These are phyloP conservation scores for Zarea fungicola DNA, from an alignment of 2,329 filamentous ascomycete species.

Conservation along the genomic window DNA sequence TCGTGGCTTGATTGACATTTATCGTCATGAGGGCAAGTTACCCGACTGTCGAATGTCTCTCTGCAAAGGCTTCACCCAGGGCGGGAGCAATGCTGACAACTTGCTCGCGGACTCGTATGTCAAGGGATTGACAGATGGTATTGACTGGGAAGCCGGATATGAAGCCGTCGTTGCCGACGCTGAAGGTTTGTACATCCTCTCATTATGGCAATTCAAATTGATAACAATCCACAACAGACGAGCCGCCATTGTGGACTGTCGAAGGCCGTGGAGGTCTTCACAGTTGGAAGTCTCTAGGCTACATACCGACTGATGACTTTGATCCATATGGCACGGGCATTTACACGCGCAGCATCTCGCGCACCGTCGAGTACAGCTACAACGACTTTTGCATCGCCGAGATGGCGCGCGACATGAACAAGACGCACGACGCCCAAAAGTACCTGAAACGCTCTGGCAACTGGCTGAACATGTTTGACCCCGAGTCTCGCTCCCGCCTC, in stretches of 20 bases:
- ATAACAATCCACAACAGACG: conserved; percentile 22
- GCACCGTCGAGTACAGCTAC: conserved; percentile 76
- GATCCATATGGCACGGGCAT: conserved; percentile 60
- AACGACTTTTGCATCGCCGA: conserved; percentile 68
- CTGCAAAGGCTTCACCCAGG: conserved; percentile 71
- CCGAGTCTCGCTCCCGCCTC: conserved; percentile 22
- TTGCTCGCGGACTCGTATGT: conserved; percentile 65
- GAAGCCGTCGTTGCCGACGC: conserved; percentile 70
- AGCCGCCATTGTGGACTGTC: conserved; percentile 58
- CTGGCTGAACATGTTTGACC: conserved; percentile 64
- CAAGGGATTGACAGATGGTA: conserved; percentile 59
- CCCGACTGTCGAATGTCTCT: conserved; percentile 75
- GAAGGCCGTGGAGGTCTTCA: conserved; percentile 66
- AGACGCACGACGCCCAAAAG: conserved; percentile 47
- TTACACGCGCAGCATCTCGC: conserved; percentile 63
- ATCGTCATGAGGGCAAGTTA: conserved; percentile 61
- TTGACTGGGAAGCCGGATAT: conserved; percentile 67
- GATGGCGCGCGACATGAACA: conserved; percentile 54
- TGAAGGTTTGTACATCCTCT: conserved; percentile 51
- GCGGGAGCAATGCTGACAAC: conserved; percentile 70
- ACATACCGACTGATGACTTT: conserved; percentile 65
- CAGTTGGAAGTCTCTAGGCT: conserved; percentile 67
- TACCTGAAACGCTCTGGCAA: conserved; percentile 59
- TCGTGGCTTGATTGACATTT: conserved; percentile 66
- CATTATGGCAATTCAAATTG: conserved; percentile 23